These are phyloP conservation scores for Trametes maxima DNA, from an alignment of 768 basidiomycete species.

Conservation along the genomic window DNA sequence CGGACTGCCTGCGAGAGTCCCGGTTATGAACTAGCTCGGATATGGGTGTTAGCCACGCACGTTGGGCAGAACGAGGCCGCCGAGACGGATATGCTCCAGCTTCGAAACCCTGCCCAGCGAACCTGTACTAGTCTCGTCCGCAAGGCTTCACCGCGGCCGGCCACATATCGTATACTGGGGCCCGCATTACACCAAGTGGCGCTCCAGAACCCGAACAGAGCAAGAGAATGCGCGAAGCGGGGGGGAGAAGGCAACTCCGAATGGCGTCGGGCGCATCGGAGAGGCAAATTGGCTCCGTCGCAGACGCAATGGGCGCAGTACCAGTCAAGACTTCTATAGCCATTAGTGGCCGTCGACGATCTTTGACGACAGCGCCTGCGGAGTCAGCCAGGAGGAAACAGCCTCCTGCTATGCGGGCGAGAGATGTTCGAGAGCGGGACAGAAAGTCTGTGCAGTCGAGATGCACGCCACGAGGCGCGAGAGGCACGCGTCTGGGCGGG, in stretches of 20 bases:
- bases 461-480: slow-evolving; percentile 12
- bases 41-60: not conserved
- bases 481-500: slow-evolving; percentile 1
- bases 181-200: not conserved
- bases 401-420: not conserved
- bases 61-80: not conserved
- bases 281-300: not conserved
- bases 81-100: not conserved
- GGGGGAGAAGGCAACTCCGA: not conserved
- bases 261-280: slow-evolving; percentile 2
- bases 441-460: slow-evolving; percentile 3
- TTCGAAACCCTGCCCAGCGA: not conserved
- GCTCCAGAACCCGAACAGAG: slow-evolving; percentile 3
- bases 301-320: not conserved
- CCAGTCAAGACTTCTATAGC: not conserved
- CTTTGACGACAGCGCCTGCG: not conserved
- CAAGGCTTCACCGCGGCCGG: not conserved
- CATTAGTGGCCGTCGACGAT: slow-evolving; percentile 8
- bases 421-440: slow-evolving; percentile 5
- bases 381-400: not conserved
- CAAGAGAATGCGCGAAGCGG: not conserved
- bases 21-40: too few relatives aligned
- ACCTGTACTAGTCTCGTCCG: not conserved
- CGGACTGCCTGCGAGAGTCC: slow-evolving; percentile 1
- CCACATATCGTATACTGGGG: not conserved